Percentiles rank a stretch among this genome's conserved stretches.
phyloP scores from a whole-genome alignment of 352 stramenopile genomes.

The Globisporangium mamillatum region DNA sequence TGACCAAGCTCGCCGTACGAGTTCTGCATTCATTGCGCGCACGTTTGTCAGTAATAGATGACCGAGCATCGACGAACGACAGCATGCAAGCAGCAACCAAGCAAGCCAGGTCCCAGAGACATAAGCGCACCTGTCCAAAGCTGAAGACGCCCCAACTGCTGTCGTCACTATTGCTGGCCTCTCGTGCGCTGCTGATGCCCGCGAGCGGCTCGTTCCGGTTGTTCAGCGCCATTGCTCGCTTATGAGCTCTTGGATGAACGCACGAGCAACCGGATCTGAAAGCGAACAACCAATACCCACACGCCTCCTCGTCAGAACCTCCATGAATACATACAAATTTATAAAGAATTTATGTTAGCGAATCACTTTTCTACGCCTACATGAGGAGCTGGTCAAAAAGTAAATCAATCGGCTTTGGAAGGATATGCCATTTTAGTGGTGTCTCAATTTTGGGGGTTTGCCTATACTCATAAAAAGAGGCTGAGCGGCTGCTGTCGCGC shows the following conservation, averaged over 20 bases:
- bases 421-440: no score
- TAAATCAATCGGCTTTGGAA: no score
- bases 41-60: not conserved
- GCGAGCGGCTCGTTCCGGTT: slow-evolving; percentile 13
- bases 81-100: not conserved
- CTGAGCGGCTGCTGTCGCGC: no score
- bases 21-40: slow-evolving; percentile 54
- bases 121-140: slow-evolving; percentile 40
- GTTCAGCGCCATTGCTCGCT: slow-evolving; percentile 28
- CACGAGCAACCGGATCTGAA: no score
- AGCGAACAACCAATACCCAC: no score
- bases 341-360: no score
- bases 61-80: not conserved
- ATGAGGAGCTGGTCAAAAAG: no score
- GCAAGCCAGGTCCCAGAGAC: not conserved
- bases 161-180: not conserved
- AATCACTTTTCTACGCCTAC: no score
- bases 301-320: no score
- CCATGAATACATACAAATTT: no score
- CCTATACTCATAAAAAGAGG: no score
- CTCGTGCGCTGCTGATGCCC: not conserved
- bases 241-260: slow-evolving; percentile 12
- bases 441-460: no score
- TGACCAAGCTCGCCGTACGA: slow-evolving; percentile 90
- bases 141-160: slow-evolving; percentile 29